Percentiles rank a stretch among this genome's conserved stretches.
These are phyloP conservation scores for Murraya koenigii DNA, from an alignment of 345 rosid species.

Conservation along the genomic window DNA sequence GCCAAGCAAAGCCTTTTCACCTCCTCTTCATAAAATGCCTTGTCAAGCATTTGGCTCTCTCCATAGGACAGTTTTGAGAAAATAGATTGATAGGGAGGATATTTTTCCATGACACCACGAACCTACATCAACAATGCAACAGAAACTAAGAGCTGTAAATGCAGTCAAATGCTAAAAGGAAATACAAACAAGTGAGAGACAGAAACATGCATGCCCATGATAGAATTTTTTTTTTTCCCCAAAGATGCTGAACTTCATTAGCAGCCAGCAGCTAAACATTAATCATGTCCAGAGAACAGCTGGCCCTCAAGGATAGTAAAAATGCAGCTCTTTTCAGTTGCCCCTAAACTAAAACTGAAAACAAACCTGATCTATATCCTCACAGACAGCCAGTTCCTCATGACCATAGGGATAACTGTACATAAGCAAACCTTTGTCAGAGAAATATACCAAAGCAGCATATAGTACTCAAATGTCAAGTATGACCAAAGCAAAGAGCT, in stretches of 20 bases:
- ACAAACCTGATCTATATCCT: constrained; percentile 84
- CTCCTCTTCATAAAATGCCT: constrained; percentile 98
- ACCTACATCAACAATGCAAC: constrained; percentile 49
- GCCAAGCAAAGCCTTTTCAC: constrained; percentile 97
- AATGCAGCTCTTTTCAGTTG: background rate
- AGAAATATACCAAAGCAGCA: background rate
- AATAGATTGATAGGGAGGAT: constrained; percentile 89
- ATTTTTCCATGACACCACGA: constrained; percentile 86
- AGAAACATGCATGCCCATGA: background rate
- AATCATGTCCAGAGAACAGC: background rate
- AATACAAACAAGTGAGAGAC: background rate
- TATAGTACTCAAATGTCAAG: background rate
- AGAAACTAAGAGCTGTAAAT: constrained; percentile 1
- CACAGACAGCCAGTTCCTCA: constrained; percentile 85
- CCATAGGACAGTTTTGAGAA: constrained; percentile 88
- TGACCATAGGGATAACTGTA: constrained; percentile 82
- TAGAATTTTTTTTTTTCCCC: background rate
- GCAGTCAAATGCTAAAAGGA: background rate
- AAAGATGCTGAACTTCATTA: background rate
- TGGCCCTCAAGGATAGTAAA: background rate
- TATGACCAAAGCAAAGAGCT: constrained; percentile 20
- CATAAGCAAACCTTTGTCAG: constrained; percentile 18
- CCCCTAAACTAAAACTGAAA: background rate
- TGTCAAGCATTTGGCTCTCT: constrained; percentile 97
- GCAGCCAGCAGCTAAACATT: background rate